Conservation (phyloP, 768 basidiomycete genomes). For the Lactarius tabidus region DNA sequence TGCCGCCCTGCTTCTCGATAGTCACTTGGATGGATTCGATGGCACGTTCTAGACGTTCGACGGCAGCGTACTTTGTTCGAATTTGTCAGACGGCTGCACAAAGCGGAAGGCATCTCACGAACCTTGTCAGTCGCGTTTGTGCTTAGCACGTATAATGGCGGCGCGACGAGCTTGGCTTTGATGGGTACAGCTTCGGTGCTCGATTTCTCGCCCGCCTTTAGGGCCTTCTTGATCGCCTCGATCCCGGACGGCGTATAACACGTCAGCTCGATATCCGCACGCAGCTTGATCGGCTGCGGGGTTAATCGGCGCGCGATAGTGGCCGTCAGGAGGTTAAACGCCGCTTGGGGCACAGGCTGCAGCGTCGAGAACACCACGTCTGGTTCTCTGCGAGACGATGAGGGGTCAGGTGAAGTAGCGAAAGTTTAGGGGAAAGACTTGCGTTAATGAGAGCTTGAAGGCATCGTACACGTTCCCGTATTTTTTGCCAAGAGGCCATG, state of each 20-base stretch:
- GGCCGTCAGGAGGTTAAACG: constrained; percentile 58
- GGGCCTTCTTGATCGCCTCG: constrained; percentile 91
- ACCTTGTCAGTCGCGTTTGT: constrained; percentile 98
- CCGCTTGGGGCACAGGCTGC: constrained; percentile 51
- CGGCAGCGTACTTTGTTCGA: constrained; percentile 65
- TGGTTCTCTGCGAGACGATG: constrained; percentile 47
- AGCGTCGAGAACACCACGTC: constrained; percentile 81
- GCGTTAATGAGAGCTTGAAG: constrained; percentile 96
- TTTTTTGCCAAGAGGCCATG: constrained; percentile 87
- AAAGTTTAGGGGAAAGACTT: constrained; percentile 31
- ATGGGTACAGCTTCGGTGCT: constrained; percentile 91
- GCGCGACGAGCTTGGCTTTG: constrained; percentile 95
- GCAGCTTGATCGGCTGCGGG: constrained; percentile 97
- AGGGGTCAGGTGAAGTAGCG: constrained; percentile 4
- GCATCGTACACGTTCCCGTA: constrained; percentile 97
- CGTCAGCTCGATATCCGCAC: constrained; percentile 95
- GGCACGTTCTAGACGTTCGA: constrained; percentile 89
- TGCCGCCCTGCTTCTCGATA: constrained; percentile 83
- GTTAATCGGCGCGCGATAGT: constrained; percentile 95
- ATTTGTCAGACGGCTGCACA: not conserved
- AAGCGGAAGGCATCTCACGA: constrained; percentile 17
- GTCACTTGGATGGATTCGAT: constrained; percentile 85
- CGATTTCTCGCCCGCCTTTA: constrained; percentile 82
- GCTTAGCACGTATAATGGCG: constrained; percentile 91
- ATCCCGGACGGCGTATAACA: constrained; percentile 96